Evolutionary conservation across 2,329 filamentous ascomycete genomes (phyloP).

Genomic region (Proliferodiscus dingleyae): DNA sequence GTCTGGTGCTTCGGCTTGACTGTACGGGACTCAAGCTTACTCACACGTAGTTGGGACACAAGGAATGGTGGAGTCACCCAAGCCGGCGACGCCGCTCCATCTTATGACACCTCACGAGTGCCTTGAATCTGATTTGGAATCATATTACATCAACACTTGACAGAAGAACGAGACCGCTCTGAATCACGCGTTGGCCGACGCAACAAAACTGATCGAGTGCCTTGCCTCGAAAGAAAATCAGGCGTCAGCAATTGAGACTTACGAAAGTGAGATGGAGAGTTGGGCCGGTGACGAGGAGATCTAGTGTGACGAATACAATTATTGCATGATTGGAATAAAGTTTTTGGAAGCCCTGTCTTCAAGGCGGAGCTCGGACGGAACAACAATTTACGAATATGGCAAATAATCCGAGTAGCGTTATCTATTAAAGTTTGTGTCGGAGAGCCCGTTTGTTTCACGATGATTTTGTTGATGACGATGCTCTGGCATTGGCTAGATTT

Average conservation of each 20-base stretch:
- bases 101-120: conserved; percentile 34
- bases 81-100: conserved; percentile 34
- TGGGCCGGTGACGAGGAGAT: conserved; percentile 39
- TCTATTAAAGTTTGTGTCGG: no score
- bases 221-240: conserved; percentile 16
- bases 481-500: no score
- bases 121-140: neutral
- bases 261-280: conserved; percentile 43
- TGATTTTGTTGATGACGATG: no score
- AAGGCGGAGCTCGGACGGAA: neutral
- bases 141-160: conserved; percentile 3
- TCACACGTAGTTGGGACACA: conserved; percentile 31
- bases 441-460: neutral
- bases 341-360: conserved; percentile 27
- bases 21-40: conserved; percentile 32
- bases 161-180: conserved; percentile 44
- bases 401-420: no score
- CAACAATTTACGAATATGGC: conserved; percentile 16
- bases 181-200: conserved; percentile 44
- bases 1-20: conserved; percentile 29
- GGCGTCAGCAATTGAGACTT: conserved; percentile 33
- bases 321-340: conserved; percentile 40
- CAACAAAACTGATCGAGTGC: conserved; percentile 32
- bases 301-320: conserved; percentile 39
- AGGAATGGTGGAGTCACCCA: conserved; percentile 30